These are phyloP conservation scores for Beta macrorhiza DNA, from an alignment of 179 eudicot species.

Conservation along the genomic window DNA sequence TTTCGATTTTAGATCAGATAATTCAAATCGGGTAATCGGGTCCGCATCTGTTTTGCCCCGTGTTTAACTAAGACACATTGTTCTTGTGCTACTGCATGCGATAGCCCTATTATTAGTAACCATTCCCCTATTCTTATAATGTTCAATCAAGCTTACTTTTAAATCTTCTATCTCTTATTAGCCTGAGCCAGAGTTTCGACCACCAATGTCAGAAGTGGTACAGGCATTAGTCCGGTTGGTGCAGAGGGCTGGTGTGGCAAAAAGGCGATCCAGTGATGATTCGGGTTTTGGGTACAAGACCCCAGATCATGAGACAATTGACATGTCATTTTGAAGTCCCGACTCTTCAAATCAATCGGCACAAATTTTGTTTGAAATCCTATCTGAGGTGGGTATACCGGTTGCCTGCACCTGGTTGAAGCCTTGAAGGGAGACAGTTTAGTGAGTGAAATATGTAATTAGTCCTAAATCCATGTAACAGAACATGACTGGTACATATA, in stretches of 20 bases:
- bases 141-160: not conserved
- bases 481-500: constrained; percentile 29
- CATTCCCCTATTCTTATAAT: not conserved
- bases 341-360: not conserved
- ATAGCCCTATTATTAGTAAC: not conserved
- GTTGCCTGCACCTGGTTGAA: constrained; percentile 8
- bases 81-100: not conserved
- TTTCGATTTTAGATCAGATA: no score
- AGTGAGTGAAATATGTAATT: constrained; percentile 30
- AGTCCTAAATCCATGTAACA: constrained; percentile 11
- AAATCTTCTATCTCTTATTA: constrained; percentile 22
- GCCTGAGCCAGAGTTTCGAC: constrained; percentile 97
- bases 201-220: constrained; percentile 99
- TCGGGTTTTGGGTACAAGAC: constrained; percentile 68
- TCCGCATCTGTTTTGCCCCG: not conserved
- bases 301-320: constrained; percentile 71
- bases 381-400: not conserved
- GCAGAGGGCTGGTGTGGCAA: constrained; percentile 82
- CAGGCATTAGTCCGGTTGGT: constrained; percentile 89
- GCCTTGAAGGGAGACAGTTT: not conserved
- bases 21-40: no score
- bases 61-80: not conserved
- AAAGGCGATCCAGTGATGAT: constrained; percentile 77
- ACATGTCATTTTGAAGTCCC: constrained; percentile 40
- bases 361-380: constrained; percentile 27